phyloP scores from a whole-genome alignment of 768 basidiomycete genomes.

The Boletus vinaceobasis region DNA sequence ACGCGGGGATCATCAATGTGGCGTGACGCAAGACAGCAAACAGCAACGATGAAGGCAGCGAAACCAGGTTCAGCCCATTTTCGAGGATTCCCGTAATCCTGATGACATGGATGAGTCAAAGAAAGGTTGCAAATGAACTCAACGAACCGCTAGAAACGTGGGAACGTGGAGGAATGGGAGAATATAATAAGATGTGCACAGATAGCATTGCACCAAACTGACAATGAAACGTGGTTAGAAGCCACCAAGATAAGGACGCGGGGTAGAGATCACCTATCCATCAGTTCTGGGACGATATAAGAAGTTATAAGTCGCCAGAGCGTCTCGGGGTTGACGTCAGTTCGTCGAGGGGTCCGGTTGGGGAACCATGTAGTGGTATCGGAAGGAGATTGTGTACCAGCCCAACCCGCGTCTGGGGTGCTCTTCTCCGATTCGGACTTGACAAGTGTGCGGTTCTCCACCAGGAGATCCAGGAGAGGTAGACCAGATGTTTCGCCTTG shows the following conservation, averaged over 20 bases:
- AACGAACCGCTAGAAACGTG: conserved; percentile 70
- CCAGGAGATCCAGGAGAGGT: conserved; percentile 79
- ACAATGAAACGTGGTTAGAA: conserved; percentile 12
- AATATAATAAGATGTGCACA: conserved; percentile 91
- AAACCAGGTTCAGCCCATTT: conserved; percentile 97
- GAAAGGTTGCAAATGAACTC: conserved; percentile 7
- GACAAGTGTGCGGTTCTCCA: conserved; percentile 59
- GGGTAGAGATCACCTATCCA: conserved; percentile 72
- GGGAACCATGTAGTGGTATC: conserved; percentile 71
- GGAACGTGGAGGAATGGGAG: conserved; percentile 92
- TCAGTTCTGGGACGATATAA: conserved; percentile 81
- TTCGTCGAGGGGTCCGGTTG: conserved; percentile 67
- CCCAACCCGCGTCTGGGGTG: conserved; percentile 26
- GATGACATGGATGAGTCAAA: conserved; percentile 14
- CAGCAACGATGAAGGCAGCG: conserved; percentile 87
- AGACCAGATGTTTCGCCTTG: conserved; percentile 92
- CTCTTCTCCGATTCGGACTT: conserved; percentile 33
- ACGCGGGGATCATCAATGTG: conserved; percentile 93
- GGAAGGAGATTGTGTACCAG: conserved; percentile 32
- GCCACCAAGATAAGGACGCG: conserved; percentile 3
- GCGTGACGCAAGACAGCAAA: conserved; percentile 87
- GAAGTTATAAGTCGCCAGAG: conserved; percentile 87
- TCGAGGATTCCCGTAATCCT: conserved; percentile 92
- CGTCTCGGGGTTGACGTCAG: conserved; percentile 82
- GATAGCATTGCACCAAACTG: conserved; percentile 77